Percentiles rank a stretch among this genome's conserved stretches.
Conservation (phyloP, 306 rosid species). For the Erythrophleum fordii region DNA sequence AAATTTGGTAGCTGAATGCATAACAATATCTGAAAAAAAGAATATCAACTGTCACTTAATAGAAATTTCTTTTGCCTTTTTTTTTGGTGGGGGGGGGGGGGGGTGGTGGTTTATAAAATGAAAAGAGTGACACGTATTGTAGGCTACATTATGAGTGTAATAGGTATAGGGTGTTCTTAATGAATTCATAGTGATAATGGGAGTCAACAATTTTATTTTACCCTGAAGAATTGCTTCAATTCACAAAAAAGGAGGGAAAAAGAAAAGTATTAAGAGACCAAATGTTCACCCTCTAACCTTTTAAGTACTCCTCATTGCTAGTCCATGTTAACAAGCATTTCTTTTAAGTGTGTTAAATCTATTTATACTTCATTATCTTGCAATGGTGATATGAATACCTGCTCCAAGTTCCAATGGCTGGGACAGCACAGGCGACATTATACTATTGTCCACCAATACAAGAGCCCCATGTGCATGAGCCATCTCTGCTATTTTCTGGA, state of each 20-base stretch:
- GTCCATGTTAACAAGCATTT: constrained; percentile 21
- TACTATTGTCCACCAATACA: constrained; percentile 89
- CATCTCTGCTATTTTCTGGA: constrained; percentile 79
- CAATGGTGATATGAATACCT: constrained; percentile 55
- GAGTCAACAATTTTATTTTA: constrained; percentile 16
- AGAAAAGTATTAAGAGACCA: constrained; percentile 2
- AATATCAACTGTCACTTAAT: constrained; percentile 8
- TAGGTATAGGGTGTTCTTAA: background rate
- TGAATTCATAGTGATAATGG: background rate
- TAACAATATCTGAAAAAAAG: constrained; percentile 69
- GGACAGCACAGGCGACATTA: constrained; percentile 93
- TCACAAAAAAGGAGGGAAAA: constrained; percentile 8
- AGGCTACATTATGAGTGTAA: background rate
- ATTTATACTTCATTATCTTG: constrained; percentile 16
- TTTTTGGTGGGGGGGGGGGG: too few species aligned
- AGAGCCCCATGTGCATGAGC: constrained; percentile 84
- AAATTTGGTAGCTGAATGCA: constrained; percentile 97
- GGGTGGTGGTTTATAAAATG: background rate
- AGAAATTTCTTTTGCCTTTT: background rate
- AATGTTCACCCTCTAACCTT: constrained; percentile 5
- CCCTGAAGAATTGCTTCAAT: constrained; percentile 22
- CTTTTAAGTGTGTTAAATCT: background rate
- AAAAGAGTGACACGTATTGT: background rate
- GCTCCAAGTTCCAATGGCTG: constrained; percentile 93
- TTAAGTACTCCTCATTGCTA: background rate